A percentile compares a stretch with the other conserved stretches of the same genome.
Evolutionary conservation across 2,329 filamentous ascomycete species (phyloP).

Genomic region (Drechslerella dactyloides): DNA sequence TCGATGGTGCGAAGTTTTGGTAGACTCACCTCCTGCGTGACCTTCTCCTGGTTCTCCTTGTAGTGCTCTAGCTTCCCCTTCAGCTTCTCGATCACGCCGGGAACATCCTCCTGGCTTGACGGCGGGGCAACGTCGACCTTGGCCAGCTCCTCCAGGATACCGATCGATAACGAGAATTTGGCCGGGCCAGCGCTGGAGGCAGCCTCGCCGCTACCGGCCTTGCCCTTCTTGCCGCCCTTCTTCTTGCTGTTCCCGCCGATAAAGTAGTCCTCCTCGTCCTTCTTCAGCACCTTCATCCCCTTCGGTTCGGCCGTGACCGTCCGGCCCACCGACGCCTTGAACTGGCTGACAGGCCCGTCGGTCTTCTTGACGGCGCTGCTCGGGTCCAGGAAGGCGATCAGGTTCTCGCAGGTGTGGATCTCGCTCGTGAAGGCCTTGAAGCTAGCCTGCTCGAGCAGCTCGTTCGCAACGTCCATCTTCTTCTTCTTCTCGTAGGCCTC

Average conservation of each 20-base stretch:
- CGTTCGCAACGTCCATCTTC: constrained; percentile 76
- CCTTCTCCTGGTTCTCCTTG: constrained; percentile 87
- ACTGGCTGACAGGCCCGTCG: constrained; percentile 67
- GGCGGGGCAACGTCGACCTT: constrained; percentile 86
- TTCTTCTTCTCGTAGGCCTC: constrained; percentile 74
- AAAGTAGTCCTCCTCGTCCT: constrained; percentile 89
- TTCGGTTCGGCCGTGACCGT: constrained; percentile 85
- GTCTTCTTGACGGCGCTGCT: constrained; percentile 67
- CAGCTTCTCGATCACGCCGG: constrained; percentile 81
- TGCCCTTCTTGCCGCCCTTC: constrained; percentile 66
- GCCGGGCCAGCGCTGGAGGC: constrained; percentile 56
- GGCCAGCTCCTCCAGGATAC: constrained; percentile 87
- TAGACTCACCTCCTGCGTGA: constrained; percentile 64
- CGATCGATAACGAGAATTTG: constrained; percentile 85
- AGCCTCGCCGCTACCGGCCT: constrained; percentile 60
- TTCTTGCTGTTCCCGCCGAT: constrained; percentile 76
- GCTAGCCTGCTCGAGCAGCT: constrained; percentile 79
- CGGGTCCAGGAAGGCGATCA: constrained; percentile 92
- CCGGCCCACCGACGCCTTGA: constrained; percentile 80
- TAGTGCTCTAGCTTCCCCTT: constrained; percentile 89
- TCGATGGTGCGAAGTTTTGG: not conserved
- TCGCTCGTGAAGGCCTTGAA: constrained; percentile 90
- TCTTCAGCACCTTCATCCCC: constrained; percentile 81
- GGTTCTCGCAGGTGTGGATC: constrained; percentile 83
- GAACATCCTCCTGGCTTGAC: constrained; percentile 81